phyloP scores from a whole-genome alignment of 495 filamentous ascomycete species.

The Apiosordaria backusii region DNA sequence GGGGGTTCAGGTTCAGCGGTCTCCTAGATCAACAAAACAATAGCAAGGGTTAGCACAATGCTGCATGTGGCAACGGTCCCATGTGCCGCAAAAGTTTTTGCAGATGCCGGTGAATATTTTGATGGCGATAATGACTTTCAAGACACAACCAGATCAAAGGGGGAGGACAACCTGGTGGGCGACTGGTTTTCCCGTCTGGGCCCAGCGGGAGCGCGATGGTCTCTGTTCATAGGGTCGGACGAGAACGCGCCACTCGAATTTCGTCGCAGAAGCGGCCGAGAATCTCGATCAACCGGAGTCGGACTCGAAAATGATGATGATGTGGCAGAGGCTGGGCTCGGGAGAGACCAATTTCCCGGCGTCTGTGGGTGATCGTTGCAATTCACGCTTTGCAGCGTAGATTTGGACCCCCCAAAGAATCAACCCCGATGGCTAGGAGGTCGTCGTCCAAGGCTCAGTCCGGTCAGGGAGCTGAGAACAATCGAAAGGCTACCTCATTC shows the following conservation, averaged over 20 bases:
- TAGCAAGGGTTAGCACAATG: background rate
- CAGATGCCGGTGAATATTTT: constrained; percentile 1
- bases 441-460: constrained; percentile 42
- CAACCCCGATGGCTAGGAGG: background rate
- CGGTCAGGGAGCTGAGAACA: constrained; percentile 52
- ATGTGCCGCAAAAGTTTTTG: background rate
- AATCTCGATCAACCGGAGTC: constrained; percentile 16
- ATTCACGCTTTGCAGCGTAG: constrained; percentile 10
- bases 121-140: background rate
- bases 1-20: constrained; percentile 44
- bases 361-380: constrained; percentile 1
- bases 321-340: constrained; percentile 14
- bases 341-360: background rate
- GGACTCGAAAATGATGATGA: constrained; percentile 12
- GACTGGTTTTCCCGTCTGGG: constrained; percentile 54
- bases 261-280: constrained; percentile 7
- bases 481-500: constrained; percentile 51
- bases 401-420: constrained; percentile 14
- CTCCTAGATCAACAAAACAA: constrained; percentile 31
- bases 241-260: constrained; percentile 22
- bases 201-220: constrained; percentile 52
- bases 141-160: background rate
- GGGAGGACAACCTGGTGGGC: constrained; percentile 39
- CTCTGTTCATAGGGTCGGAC: constrained; percentile 48
- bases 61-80: background rate